These are phyloP conservation scores for Linnemannia exigua DNA, from an alignment of 192 early-diverging fungal species.

Conservation along the genomic window DNA sequence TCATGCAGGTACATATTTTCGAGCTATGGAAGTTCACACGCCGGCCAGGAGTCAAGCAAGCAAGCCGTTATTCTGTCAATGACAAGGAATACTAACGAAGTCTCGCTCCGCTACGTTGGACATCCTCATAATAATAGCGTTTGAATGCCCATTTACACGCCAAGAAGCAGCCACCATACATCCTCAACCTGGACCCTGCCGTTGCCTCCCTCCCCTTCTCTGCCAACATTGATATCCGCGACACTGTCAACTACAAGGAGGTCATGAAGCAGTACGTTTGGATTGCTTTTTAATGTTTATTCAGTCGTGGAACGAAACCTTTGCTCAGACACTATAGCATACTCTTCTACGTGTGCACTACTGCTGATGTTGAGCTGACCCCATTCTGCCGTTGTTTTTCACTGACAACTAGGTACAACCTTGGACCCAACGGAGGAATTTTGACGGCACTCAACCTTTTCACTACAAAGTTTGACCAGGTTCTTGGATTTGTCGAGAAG, in stretches of 20 bases:
- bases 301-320: background rate
- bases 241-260: conserved; percentile 98
- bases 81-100: background rate
- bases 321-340: too few species aligned
- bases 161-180: conserved; percentile 83
- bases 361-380: too few species aligned
- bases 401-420: conserved; percentile 78
- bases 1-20: conserved; percentile 88
- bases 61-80: too few species aligned
- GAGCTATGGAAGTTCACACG: background rate
- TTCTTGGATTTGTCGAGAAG: conserved; percentile 88
- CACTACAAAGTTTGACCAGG: conserved; percentile 99
- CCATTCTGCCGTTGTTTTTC: background rate
- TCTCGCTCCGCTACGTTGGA: background rate
- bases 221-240: conserved; percentile 98
- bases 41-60: too few species aligned
- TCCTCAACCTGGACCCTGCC: conserved; percentile 96
- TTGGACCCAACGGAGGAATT: conserved; percentile 98
- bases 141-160: conserved; percentile 90
- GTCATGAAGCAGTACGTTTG: conserved; percentile 94
- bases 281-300: background rate
- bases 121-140: conserved; percentile 64
- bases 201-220: conserved; percentile 88
- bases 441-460: conserved; percentile 96
- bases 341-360: too few species aligned